Base-by-base conservation (phyloP, 108 stramenopile species). In the Cyclotella atomus region DNA sequence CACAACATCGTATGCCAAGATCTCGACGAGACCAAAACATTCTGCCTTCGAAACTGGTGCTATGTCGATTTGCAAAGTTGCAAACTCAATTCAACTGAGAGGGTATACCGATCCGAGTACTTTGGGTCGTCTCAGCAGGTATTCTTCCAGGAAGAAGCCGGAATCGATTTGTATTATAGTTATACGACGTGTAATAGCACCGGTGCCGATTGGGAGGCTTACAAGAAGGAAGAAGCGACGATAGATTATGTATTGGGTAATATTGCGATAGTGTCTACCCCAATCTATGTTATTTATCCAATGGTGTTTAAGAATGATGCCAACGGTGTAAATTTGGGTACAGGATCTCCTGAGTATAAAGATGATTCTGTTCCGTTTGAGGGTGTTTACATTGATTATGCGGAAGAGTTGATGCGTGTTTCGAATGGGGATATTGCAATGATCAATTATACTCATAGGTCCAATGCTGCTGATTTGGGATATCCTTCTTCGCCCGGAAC, bases 121-220 rank as follows among this genome's bases (percentile, higher is more conserved):
- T 73, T 65, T 29, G 38, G 60, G 6, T 14, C 28, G 12, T 32
- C 29, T 32, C 20, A 28, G 20, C 14, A 2, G 15, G 4, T 57
- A 2, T 32, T 30, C 56, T 57, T 57, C n/a, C 19, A 29, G 1
- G 28, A 29, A 16, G 16, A 10, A 0, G 38, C 3, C 0, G 19
- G 24, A 3, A 5, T 24, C n/a, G 63, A 73, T 52, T 28, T 73
- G 35, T 73, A 43, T 30, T 65, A 47, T 36, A 54, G 52, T 12
- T 73, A 65, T 54, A 33, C 73, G 27, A 73, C 73, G 0, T 73
- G 73, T 28, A 73, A 73, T 23, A 65, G 63, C 12, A 73, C 62
- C 3, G 63, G 25, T 0, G 12, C 36, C 3, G 62, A 64, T 65
- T 64, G 54, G 62, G 17, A 27, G 29, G 2, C 2, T 5, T 12